These are phyloP conservation scores for Ceratocystis eucalypticola DNA, from an alignment of 2,329 filamentous ascomycete species.

Conservation along the genomic window DNA sequence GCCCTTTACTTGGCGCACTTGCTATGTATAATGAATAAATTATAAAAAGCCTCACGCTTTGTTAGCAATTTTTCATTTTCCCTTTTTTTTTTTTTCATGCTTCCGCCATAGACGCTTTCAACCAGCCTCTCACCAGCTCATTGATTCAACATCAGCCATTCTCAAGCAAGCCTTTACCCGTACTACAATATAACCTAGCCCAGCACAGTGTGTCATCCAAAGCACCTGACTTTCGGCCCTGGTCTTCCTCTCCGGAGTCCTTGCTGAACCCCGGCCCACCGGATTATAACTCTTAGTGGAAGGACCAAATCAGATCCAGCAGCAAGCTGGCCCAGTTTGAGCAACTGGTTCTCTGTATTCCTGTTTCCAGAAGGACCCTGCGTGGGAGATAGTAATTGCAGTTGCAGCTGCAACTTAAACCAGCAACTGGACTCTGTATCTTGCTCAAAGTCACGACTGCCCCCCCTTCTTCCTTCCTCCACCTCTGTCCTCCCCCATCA, in stretches of 20 bases:
- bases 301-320: neutral
- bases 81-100: neutral
- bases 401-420: neutral
- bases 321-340: neutral
- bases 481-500: neutral
- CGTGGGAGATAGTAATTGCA: neutral
- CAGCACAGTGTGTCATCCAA: neutral
- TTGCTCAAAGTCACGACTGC: neutral
- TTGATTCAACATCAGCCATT: constrained; percentile 4
- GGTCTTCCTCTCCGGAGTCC: neutral
- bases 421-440: neutral
- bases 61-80: neutral
- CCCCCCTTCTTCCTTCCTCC: neutral
- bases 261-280: neutral
- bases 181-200: neutral
- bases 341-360: neutral
- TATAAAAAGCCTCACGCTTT: neutral
- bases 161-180: neutral
- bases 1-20: neutral
- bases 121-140: neutral
- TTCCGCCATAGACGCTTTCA: neutral
- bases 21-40: neutral
- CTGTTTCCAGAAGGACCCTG: neutral
- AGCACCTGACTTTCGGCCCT: neutral
- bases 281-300: neutral